Evolutionary conservation across 2,329 filamentous ascomycete species (phyloP).

Genomic region (Aspergillus tamarii): DNA sequence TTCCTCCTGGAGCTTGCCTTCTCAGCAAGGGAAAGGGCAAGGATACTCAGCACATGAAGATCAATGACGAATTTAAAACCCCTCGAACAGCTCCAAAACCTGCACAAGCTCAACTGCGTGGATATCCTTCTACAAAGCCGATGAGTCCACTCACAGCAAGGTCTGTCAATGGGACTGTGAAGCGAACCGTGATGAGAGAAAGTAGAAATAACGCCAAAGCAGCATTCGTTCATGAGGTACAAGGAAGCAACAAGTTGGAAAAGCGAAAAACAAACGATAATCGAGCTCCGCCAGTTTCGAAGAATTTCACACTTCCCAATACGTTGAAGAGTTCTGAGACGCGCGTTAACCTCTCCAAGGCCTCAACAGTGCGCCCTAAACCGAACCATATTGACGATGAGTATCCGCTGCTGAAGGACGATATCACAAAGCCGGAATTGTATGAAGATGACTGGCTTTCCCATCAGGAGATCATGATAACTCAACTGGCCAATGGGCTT

Average conservation of each 20-base stretch:
- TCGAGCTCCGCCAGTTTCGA: constrained; percentile 12
- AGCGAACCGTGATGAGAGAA: constrained; percentile 17
- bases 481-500: constrained; percentile 62
- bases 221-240: not conserved
- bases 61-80: constrained; percentile 27
- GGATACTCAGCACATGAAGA: constrained; percentile 16
- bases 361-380: constrained; percentile 36
- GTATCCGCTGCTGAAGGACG: constrained; percentile 58
- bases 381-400: constrained; percentile 31
- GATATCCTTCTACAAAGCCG: not conserved
- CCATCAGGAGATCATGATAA: constrained; percentile 64
- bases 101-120: not conserved
- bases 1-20: constrained; percentile 53
- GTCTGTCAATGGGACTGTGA: constrained; percentile 9
- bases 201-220: constrained; percentile 18
- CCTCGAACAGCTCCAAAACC: constrained; percentile 27
- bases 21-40: constrained; percentile 26
- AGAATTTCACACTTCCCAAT: constrained; percentile 17
- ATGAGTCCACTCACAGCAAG: constrained; percentile 12
- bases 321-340: constrained; percentile 24
- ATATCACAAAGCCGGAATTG: constrained; percentile 59
- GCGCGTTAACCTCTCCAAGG: constrained; percentile 30
- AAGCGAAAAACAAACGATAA: constrained; percentile 1
- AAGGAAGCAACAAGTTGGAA: not conserved
- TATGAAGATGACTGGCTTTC: constrained; percentile 67